Evolutionary conservation across 164 flowering plant genomes (phyloP).

Genomic region (Vitis labrusca): DNA sequence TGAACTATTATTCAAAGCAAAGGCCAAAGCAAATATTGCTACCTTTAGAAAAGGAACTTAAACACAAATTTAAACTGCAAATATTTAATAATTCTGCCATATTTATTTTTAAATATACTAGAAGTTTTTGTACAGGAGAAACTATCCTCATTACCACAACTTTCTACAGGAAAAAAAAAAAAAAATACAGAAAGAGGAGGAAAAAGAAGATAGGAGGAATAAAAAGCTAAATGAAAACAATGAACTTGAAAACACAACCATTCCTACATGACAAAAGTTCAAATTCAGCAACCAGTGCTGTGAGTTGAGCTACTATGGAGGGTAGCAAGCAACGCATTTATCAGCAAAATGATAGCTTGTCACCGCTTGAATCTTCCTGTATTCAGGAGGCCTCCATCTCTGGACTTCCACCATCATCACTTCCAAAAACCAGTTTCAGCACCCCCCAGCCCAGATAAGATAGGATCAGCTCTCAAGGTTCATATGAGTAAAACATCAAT

Average conservation of each 20-base stretch:
- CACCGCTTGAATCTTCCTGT: slow-evolving; percentile 3
- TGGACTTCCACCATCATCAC: neutral
- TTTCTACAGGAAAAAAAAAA: slow-evolving; percentile 5
- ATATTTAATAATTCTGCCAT: slow-evolving; percentile 9
- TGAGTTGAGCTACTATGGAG: neutral
- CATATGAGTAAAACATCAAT: neutral
- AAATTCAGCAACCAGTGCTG: slow-evolving; percentile 14
- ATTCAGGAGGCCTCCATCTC: neutral
- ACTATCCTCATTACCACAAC: neutral
- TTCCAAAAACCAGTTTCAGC: neutral
- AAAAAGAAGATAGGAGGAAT: too few species aligned
- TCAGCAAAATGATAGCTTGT: neutral
- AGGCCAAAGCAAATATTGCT: neutral
- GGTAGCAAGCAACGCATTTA: neutral
- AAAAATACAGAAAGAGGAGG: too few species aligned
- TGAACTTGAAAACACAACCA: slow-evolving; percentile 3
- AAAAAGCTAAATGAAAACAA: too few species aligned
- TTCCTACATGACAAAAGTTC: neutral
- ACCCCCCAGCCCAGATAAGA: neutral
- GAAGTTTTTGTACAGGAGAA: slow-evolving; percentile 19
- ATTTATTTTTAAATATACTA: neutral
- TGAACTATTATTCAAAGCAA: too few species aligned
- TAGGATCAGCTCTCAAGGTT: neutral
- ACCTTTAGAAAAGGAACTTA: neutral
- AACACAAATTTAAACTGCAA: neutral